Conservation (phyloP, 2,329 filamentous ascomycete genomes). For the Ophiosphaerella herpotricha region DNA sequence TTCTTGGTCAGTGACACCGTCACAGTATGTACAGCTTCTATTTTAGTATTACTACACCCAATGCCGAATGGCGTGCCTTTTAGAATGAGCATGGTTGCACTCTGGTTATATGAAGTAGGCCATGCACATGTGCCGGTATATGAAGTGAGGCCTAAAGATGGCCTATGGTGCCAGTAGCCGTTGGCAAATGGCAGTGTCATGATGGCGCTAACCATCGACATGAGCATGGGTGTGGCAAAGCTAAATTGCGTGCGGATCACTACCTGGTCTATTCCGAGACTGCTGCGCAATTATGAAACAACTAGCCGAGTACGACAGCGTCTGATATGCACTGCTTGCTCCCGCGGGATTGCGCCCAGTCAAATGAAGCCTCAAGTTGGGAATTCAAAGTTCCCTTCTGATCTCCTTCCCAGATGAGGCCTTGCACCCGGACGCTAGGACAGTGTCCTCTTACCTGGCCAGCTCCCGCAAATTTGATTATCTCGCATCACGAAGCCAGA, state of each 20-base stretch:
- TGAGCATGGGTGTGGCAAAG: not conserved
- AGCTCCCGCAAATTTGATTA: slow-evolving; percentile 9
- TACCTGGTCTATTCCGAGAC: slow-evolving; percentile 1
- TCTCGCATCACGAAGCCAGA: slow-evolving; percentile 8
- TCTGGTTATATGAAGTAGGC: not conserved
- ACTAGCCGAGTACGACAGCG: slow-evolving; percentile 6
- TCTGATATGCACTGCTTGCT: slow-evolving; percentile 9
- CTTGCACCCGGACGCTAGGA: slow-evolving; percentile 2
- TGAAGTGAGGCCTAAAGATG: not conserved
- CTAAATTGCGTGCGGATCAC: slow-evolving; percentile 6
- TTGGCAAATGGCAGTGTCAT: slow-evolving; percentile 4
- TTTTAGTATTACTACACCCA: slow-evolving; percentile 13
- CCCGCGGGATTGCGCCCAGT: not conserved
- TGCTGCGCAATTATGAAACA: slow-evolving; percentile 8
- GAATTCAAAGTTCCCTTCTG: not conserved
- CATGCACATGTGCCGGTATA: not conserved
- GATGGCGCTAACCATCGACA: slow-evolving; percentile 3
- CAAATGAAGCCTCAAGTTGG: not conserved
- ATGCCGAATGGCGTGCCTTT: slow-evolving; percentile 3
- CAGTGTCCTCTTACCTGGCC: slow-evolving; percentile 1
- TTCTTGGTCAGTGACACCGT: slow-evolving; percentile 9
- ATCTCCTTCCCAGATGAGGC: slow-evolving; percentile 6
- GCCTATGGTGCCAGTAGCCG: not conserved
- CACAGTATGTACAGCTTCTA: slow-evolving; percentile 12
- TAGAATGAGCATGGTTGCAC: slow-evolving; percentile 1